Percentiles rank a stretch among this genome's conserved stretches.
These are phyloP conservation scores for Zasmidium citrigriseum DNA, from an alignment of 2,329 filamentous ascomycete species.

Conservation along the genomic window DNA sequence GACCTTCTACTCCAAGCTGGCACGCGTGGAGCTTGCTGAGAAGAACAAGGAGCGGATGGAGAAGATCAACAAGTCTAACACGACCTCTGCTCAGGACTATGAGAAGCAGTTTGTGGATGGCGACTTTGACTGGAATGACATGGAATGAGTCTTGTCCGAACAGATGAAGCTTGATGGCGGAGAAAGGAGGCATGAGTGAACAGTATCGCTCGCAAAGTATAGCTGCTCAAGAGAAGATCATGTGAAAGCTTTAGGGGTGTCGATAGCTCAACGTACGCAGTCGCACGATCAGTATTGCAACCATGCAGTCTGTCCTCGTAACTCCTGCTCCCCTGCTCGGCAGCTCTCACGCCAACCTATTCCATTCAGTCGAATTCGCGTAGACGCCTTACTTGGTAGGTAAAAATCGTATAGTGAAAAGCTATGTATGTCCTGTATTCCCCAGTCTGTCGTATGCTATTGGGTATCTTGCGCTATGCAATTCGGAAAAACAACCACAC, in stretches of 20 bases:
- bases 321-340: too few species aligned
- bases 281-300: background rate
- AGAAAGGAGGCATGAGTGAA: too few species aligned
- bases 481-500: background rate
- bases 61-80: slow-evolving; percentile 30
- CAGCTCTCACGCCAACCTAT: too few species aligned
- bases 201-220: too few species aligned
- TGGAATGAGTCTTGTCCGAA: background rate
- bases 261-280: background rate
- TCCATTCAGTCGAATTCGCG: too few species aligned
- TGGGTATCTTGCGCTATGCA: background rate
- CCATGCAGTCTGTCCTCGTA: too few species aligned
- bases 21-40: slow-evolving; percentile 61
- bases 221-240: too few species aligned
- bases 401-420: too few species aligned
- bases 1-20: slow-evolving; percentile 80
- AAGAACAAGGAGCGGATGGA: slow-evolving; percentile 37
- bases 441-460: background rate
- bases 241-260: background rate
- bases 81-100: slow-evolving; percentile 31
- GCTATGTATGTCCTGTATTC: background rate
- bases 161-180: background rate
- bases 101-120: slow-evolving; percentile 32
- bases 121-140: slow-evolving; percentile 19
- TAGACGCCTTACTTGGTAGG: too few species aligned